These are phyloP conservation scores for Ogataea methanolica DNA, from an alignment of 805 yeast genomes.

Conservation along the genomic window DNA sequence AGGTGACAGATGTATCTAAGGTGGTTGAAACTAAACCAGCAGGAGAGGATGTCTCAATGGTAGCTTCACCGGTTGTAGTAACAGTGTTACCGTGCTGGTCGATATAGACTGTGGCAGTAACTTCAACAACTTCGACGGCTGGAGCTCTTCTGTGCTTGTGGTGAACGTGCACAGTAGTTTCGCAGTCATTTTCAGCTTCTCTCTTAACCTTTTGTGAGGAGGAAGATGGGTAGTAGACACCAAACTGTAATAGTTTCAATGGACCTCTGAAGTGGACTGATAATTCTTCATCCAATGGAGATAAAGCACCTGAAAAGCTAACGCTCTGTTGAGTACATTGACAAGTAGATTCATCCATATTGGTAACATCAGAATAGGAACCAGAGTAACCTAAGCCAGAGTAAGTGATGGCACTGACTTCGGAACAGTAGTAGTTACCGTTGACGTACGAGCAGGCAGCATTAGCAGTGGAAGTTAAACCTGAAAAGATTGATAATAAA, in stretches of 20 bases:
- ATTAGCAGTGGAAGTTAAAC: conserved; percentile 15
- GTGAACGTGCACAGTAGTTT: conserved; percentile 40
- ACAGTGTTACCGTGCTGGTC: conserved; percentile 50
- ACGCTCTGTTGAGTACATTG: conserved; percentile 55
- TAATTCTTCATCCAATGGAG: conserved; percentile 83
- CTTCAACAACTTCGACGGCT: conserved; percentile 61
- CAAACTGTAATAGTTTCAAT: conserved; percentile 72
- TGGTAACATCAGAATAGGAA: conserved; percentile 64
- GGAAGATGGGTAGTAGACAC: conserved; percentile 72
- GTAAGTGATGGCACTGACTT: conserved; percentile 52
- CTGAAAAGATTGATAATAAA: conserved; percentile 19
- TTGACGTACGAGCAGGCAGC: conserved; percentile 35
- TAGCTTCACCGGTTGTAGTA: conserved; percentile 21
- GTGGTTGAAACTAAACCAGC: conserved; percentile 21
- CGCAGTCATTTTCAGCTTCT: conserved; percentile 39
- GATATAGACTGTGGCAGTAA: conserved; percentile 74
- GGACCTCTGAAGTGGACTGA: conserved; percentile 93
- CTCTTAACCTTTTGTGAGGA: conserved; percentile 30
- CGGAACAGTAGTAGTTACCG: conserved; percentile 83
- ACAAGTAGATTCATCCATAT: conserved; percentile 61
- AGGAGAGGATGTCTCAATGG: conserved; percentile 17
- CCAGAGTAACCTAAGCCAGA: conserved; percentile 80
- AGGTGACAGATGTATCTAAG: background rate
- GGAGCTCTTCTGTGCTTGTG: conserved; percentile 57
- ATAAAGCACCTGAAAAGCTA: conserved; percentile 64